Percentiles rank a stretch among this genome's conserved stretches.
Conservation (phyloP, 140 eudicot genomes). For the Oenanthe javanica region DNA sequence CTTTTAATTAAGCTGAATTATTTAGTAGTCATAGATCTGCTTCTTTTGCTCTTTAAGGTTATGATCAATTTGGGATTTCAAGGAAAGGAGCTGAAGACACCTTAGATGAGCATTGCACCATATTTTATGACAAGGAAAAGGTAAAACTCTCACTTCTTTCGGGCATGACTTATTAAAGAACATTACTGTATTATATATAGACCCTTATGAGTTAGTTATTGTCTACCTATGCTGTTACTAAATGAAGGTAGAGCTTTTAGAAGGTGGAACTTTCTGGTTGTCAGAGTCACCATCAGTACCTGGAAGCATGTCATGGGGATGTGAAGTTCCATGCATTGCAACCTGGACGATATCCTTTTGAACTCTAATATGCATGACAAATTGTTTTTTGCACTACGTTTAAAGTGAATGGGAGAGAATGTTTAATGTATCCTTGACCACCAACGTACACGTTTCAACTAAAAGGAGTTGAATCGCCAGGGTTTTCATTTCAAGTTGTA, state of each 20-base stretch:
- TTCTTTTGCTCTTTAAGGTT: slow-evolving; percentile 40
- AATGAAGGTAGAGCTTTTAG: slow-evolving; percentile 79
- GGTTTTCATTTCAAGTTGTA: slow-evolving; percentile 92
- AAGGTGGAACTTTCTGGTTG: slow-evolving; percentile 99
- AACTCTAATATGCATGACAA: not conserved
- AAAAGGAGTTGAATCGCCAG: slow-evolving; percentile 92
- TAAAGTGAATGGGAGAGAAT: not conserved
- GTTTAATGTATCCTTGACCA: slow-evolving; percentile 47
- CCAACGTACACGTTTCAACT: slow-evolving; percentile 84
- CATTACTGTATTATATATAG: not conserved
- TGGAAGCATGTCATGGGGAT: slow-evolving; percentile 97
- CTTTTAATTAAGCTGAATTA: not conserved
- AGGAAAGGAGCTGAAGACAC: slow-evolving; percentile 92
- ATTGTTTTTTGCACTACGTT: not conserved
- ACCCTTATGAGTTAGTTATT: not conserved
- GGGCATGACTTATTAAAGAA: not conserved
- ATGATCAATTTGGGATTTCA: slow-evolving; percentile 83
- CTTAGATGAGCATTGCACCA: slow-evolving; percentile 70
- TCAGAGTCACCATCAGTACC: slow-evolving; percentile 98
- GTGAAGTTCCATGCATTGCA: slow-evolving; percentile 76
- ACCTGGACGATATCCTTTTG: slow-evolving; percentile 98
- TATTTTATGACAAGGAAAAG: slow-evolving; percentile 98
- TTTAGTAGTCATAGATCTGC: not conserved
- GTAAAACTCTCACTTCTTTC: slow-evolving; percentile 23
- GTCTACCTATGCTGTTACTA: not conserved